Evolutionary conservation across 148 eudicot species (phyloP).

Genomic region (Bassia scoparia): DNA sequence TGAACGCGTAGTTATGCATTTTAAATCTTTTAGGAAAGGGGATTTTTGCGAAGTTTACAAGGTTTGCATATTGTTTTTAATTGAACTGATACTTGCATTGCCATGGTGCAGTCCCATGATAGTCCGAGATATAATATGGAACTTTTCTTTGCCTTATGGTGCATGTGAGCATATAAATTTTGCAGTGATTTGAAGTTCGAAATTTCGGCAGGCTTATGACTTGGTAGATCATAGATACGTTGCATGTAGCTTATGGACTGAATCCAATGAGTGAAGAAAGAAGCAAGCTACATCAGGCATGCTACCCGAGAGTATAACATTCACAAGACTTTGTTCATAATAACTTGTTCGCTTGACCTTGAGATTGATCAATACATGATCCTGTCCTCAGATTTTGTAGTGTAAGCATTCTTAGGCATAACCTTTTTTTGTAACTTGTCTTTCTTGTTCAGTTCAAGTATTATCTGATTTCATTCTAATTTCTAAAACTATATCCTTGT

Average conservation of each 20-base stretch:
- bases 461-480: neutral
- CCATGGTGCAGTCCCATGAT: constrained; percentile 15
- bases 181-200: constrained; percentile 40
- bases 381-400: constrained; percentile 88
- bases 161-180: constrained; percentile 30
- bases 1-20: constrained; percentile 89
- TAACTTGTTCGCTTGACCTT: constrained; percentile 92
- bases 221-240: constrained; percentile 95
- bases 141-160: constrained; percentile 21
- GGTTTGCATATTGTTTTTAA: constrained; percentile 39
- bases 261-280: constrained; percentile 95
- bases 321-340: constrained; percentile 92
- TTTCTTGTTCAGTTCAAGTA: constrained; percentile 4
- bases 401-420: constrained; percentile 33
- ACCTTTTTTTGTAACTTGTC: neutral
- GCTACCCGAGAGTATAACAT: constrained; percentile 96
- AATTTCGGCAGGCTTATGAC: constrained; percentile 84
- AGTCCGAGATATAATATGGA: neutral
- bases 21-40: constrained; percentile 88
- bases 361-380: constrained; percentile 98
- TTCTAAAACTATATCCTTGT: neutral
- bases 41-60: constrained; percentile 98
- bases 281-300: constrained; percentile 96
- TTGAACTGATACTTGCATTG: constrained; percentile 3
- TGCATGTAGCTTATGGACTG: constrained; percentile 94